phyloP scores from a whole-genome alignment of 169 alveolate genomes.

The Eimeria tenella region DNA sequence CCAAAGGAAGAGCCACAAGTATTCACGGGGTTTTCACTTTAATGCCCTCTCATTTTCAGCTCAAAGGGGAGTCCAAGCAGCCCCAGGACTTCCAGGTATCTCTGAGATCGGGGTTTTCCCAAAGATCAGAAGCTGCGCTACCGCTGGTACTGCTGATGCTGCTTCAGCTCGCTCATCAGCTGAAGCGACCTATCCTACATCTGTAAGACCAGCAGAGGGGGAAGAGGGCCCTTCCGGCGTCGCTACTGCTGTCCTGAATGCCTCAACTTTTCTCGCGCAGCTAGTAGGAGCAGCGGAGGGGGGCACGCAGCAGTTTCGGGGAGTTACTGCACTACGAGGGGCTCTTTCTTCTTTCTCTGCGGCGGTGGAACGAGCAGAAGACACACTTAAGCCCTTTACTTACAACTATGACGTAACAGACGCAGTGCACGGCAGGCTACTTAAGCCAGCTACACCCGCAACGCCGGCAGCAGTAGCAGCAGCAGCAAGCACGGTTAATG shows the following conservation, averaged over 20 bases:
- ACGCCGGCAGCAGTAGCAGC: conserved; percentile 35
- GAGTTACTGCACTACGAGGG: conserved; percentile 14
- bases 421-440: background rate
- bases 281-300: background rate
- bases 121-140: background rate
- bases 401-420: background rate
- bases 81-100: background rate
- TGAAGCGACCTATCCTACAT: background rate
- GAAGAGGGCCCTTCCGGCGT: background rate
- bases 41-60: background rate
- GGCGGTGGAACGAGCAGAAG: background rate
- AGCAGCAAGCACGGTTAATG: background rate
- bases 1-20: background rate
- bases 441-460: conserved; percentile 24
- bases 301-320: background rate
- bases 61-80: background rate
- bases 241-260: background rate
- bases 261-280: background rate
- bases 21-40: background rate
- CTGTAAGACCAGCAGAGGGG: background rate
- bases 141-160: background rate
- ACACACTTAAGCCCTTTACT: background rate
- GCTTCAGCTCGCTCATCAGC: background rate
- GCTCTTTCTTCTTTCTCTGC: conserved; percentile 23
- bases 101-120: background rate